Base-by-base conservation (phyloP, 192 early-diverging fungal genomes). In the Podochytrium sp. region DNA sequence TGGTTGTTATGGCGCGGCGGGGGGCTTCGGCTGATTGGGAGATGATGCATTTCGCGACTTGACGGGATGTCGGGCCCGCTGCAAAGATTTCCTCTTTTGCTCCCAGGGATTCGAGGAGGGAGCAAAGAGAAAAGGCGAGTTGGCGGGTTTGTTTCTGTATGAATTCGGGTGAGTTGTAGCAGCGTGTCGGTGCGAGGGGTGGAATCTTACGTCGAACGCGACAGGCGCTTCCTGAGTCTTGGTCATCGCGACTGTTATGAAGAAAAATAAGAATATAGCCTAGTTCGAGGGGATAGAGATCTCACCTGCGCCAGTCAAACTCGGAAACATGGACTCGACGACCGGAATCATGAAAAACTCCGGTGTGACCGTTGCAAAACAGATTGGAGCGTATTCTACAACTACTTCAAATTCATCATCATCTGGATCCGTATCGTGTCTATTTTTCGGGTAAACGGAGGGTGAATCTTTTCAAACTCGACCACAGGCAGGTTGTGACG, bases 51-150 rank as follows among this genome's bases (percentile, higher is more conserved):
- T 62, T 38, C 4, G 72, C 71, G 33, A 73, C 37, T 23, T 63
- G 71, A 4, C 35, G 12, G 40, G 72, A 74, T 12, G 39, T 30
- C 37, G 34, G 30, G 62, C 68, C 71, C 27, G 49, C 25, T 18
- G 35, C 72, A 64, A 74, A 74, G 25, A 74, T 37, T 52, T 74
- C 72, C 37, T 74, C 72, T 41, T 65, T 64, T 3, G 55, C 29
- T 12, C 33, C 10, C 12, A 74, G 43, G 25, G 50, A 25, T 12
- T 74, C 72, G 3, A 74, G 49, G 20, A 74, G 30, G 25, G 72
- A 51, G 35, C 7, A 47, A 25, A 74, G 43, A 23, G 72, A n/a
- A 4, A 37, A 25, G 3, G 72, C 41, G 0, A 65, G 47, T 35
- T 65, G 50, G 16, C 72, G 59, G 23, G 72, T 74, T 58, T 61